Base-by-base conservation (phyloP, 495 filamentous ascomycete species). In the Podospora sp. region DNA sequence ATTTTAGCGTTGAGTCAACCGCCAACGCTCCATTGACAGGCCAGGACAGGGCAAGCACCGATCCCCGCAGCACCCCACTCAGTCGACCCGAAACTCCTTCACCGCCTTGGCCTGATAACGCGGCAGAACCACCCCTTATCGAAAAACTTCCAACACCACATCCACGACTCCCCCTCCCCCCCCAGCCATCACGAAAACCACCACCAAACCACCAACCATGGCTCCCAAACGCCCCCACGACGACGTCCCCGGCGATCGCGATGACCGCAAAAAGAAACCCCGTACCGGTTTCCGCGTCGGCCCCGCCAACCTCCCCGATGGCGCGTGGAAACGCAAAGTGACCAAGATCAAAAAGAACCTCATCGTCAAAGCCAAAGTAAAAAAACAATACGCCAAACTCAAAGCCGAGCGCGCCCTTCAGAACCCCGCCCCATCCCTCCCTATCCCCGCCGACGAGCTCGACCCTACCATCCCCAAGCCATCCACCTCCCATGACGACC, bases 361-460 rank as follows among this genome's bases (percentile, higher is more conserved):
- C 58, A 97, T 99, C 76, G 86, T 92, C 75, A 96, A 94, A 78
- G 94, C 94, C 71, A 97, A 97, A 78, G 84, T 97, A 57, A 97
- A 93, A 78, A 97, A 96, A 78, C 84, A 91, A 52, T 97, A 97
- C 76, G 91, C 89, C 71, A 99, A 97, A 78, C 80, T 97, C 65
- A 92, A 93, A 75, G 87, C 87, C 51, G 81, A 84, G 63, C 61
- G 65, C 56, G 68, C 70, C 36, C 58, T 70, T 52, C 63, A 59
- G 63, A 66, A 63, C 55, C 73, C 25, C 62, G 50, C 46, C 60
- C 67, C 64, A 56, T 25, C 62, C 50, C 16, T 52, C 25, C 33
- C 69, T 36, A 58, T 61, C 49, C 50, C 60, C 35, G 33, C 66
- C 40, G 52, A 36, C 14, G 67, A 65, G 61, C 61, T 63, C 61